Percentiles rank a stretch among this genome's conserved stretches.
phyloP scores from a whole-genome alignment of 2,329 filamentous ascomycete species.

The Epichloe hybrida region DNA sequence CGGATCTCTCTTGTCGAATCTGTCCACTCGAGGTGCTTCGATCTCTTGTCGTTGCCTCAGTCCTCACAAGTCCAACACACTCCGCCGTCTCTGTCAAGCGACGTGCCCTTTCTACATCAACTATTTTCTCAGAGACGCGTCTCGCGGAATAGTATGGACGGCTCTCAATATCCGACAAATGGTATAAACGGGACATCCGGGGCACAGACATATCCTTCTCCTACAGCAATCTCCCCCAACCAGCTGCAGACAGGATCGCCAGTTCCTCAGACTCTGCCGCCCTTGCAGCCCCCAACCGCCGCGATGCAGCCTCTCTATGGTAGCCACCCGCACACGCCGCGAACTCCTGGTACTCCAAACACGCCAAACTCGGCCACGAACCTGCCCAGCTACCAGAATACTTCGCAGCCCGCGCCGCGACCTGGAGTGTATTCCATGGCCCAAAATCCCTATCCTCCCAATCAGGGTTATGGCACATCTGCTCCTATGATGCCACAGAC shows the following conservation, averaged over 20 bases:
- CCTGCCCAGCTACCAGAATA: slow-evolving; percentile 40
- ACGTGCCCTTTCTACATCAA: neutral
- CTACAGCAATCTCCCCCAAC: slow-evolving; percentile 36
- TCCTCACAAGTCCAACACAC: slow-evolving; percentile 1
- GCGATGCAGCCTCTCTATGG: slow-evolving; percentile 36
- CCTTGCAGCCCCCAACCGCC: slow-evolving; percentile 34
- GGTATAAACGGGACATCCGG: slow-evolving; percentile 40
- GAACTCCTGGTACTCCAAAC: slow-evolving; percentile 49
- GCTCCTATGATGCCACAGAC: slow-evolving; percentile 53
- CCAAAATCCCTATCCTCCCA: slow-evolving; percentile 39
- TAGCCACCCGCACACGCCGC: slow-evolving; percentile 46
- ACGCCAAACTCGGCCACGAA: slow-evolving; percentile 41
- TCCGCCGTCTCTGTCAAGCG: neutral
- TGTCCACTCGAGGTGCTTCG: slow-evolving; percentile 8
- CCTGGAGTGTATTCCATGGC: slow-evolving; percentile 41
- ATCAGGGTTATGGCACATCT: slow-evolving; percentile 41
- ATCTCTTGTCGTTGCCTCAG: slow-evolving; percentile 3
- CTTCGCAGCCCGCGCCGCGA: slow-evolving; percentile 32
- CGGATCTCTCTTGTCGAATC: slow-evolving; percentile 5
- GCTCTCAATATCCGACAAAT: slow-evolving; percentile 40
- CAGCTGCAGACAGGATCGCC: slow-evolving; percentile 35
- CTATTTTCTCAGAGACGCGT: slow-evolving; percentile 17
- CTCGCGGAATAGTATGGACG: slow-evolving; percentile 37
- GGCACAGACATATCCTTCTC: slow-evolving; percentile 36
- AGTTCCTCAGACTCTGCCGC: slow-evolving; percentile 40